Conservation (phyloP, 1,284 basidiomycete species). For the Schizopora paradoxa region DNA sequence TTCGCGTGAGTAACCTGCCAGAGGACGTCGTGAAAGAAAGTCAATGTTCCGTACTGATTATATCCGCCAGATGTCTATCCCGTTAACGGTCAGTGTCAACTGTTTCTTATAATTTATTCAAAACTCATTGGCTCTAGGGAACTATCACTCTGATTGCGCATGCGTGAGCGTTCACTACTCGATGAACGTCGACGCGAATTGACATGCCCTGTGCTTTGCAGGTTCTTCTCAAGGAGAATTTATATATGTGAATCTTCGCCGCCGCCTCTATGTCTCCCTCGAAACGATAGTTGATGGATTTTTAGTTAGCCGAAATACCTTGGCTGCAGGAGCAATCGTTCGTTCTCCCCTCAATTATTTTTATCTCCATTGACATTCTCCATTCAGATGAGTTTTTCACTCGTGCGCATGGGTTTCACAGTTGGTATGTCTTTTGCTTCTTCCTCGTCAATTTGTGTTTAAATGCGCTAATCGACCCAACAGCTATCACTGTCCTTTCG, state of each 20-base stretch:
- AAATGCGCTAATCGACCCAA: neutral
- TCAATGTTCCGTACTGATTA: neutral
- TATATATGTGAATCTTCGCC: conserved; percentile 4
- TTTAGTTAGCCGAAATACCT: conserved; percentile 7
- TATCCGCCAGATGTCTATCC: conserved; percentile 8
- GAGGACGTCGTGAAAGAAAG: too few species aligned
- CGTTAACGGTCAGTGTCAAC: conserved; percentile 6
- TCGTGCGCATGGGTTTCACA: conserved; percentile 4
- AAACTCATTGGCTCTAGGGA: neutral
- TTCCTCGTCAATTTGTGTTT: neutral
- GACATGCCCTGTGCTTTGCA: neutral
- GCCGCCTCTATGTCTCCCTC: too few species aligned
- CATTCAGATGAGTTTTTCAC: conserved; percentile 3
- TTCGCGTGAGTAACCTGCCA: neutral
- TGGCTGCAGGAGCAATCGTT: conserved; percentile 6
- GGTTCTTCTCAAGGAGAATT: conserved; percentile 9
- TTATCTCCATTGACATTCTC: neutral
- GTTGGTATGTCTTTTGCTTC: neutral
- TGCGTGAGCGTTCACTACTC: neutral
- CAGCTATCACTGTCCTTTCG: neutral
- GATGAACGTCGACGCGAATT: neutral
- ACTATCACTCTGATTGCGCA: conserved; percentile 6
- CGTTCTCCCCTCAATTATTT: neutral
- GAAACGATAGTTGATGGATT: too few species aligned
- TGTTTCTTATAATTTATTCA: neutral